Evolutionary conservation across 2,329 filamentous ascomycete species (phyloP).

Genomic region (Fusarium longipes): DNA sequence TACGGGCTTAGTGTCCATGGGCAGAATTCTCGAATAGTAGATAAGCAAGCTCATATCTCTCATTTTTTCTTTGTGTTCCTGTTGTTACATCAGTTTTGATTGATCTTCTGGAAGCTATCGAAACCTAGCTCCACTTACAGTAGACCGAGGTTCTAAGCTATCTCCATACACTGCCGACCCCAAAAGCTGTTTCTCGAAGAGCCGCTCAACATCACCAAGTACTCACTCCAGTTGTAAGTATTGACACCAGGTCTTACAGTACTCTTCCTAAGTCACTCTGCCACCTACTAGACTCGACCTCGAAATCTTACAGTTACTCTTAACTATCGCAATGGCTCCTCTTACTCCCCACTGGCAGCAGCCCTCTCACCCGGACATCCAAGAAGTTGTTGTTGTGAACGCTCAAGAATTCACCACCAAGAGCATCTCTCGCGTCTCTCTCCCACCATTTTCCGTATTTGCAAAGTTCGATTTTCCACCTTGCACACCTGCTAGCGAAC

Average conservation of each 20-base stretch:
- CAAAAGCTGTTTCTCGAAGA: background rate
- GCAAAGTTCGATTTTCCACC: conserved; percentile 75
- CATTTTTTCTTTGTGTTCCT: conserved; percentile 1
- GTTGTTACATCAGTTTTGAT: background rate
- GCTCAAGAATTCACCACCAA: conserved; percentile 68
- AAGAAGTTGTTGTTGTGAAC: conserved; percentile 64
- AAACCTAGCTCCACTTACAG: conserved; percentile 17
- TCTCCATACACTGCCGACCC: background rate
- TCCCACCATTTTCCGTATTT: conserved; percentile 72
- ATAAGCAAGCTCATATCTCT: conserved; percentile 31
- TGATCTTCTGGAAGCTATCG: conserved; percentile 15
- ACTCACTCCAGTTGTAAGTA: background rate
- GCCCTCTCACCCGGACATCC: conserved; percentile 69
- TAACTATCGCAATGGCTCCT: conserved; percentile 60
- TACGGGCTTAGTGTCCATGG: background rate
- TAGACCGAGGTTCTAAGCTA: conserved; percentile 24
- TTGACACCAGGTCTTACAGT: background rate
- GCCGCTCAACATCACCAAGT: background rate
- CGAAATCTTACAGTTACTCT: conserved; percentile 12
- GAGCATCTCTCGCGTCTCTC: conserved; percentile 64
- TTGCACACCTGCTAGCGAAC: conserved; percentile 64
- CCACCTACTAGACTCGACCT: background rate
- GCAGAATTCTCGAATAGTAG: conserved; percentile 15
- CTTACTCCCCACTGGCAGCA: conserved; percentile 69
- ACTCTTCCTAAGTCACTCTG: background rate